A percentile compares a stretch with the other conserved stretches of the same genome.
Conservation (phyloP, 176 grass and related monocot species). For the Oryza australiensis region DNA sequence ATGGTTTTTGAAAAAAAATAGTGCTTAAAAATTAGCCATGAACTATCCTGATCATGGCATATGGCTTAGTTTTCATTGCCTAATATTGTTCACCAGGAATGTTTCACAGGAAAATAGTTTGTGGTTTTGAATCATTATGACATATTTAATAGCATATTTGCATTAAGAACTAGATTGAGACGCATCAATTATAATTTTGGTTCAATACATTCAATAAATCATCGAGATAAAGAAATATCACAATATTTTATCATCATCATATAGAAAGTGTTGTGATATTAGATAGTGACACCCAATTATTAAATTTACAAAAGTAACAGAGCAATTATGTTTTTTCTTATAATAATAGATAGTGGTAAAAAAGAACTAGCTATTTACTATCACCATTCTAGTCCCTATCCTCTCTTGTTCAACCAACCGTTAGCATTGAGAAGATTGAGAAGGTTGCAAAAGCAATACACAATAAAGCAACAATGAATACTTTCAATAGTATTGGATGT, state of each 20-base stretch:
- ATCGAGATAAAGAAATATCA: too few relatives aligned
- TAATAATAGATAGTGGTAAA: too few relatives aligned
- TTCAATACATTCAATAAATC: background rate
- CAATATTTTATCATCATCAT: too few relatives aligned
- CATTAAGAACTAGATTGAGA: background rate
- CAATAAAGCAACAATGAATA: too few relatives aligned
- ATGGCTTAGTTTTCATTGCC: background rate
- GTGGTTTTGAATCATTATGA: background rate
- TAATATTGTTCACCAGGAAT: background rate
- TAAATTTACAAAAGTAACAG: background rate
- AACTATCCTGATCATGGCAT: background rate
- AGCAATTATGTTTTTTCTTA: too few relatives aligned
- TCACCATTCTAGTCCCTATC: accelerated
- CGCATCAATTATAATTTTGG: background rate
- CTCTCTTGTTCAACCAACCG: too few relatives aligned
- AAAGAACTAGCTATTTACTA: too few relatives aligned
- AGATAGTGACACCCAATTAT: background rate
- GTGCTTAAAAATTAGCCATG: background rate
- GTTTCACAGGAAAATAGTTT: background rate
- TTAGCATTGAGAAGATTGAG: too few relatives aligned
- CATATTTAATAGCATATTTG: background rate
- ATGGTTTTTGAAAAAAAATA: too few relatives aligned
- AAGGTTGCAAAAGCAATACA: too few relatives aligned
- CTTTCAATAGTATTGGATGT: too few relatives aligned
- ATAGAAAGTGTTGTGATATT: too few relatives aligned